phyloP scores from a whole-genome alignment of 2,329 filamentous ascomycete genomes.

The Zymoseptoria crescenta region DNA sequence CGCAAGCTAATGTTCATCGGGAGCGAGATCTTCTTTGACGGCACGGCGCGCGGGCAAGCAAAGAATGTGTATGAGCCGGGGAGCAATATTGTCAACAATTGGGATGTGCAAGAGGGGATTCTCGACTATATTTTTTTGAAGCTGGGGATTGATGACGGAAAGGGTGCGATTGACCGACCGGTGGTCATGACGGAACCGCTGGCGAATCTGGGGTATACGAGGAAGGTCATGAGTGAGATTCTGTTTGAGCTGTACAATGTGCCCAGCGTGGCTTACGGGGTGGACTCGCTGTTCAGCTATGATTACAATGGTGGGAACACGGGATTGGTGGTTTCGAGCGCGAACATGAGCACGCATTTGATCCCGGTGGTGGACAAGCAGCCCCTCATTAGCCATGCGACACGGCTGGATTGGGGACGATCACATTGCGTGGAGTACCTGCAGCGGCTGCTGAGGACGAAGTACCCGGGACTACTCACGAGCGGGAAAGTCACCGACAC shows the following conservation, averaged over 20 bases:
- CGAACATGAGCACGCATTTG: slow-evolving; percentile 87
- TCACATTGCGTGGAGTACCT: slow-evolving; percentile 86
- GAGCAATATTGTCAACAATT: slow-evolving; percentile 87
- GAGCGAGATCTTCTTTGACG: slow-evolving; percentile 87
- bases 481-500: slow-evolving; percentile 65
- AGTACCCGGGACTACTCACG: slow-evolving; percentile 76
- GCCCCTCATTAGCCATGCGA: slow-evolving; percentile 75
- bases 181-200: slow-evolving; percentile 94
- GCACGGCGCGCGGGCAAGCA: slow-evolving; percentile 82
- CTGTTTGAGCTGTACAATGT: slow-evolving; percentile 93
- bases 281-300: slow-evolving; percentile 96
- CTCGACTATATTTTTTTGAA: slow-evolving; percentile 94
- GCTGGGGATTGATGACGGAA: slow-evolving; percentile 70
- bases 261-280: slow-evolving; percentile 83
- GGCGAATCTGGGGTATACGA: slow-evolving; percentile 79
- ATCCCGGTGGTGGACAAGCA: slow-evolving; percentile 88
- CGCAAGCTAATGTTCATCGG: slow-evolving; percentile 91
- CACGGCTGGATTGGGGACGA: slow-evolving; percentile 89
- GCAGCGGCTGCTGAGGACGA: slow-evolving; percentile 77
- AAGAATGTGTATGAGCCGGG: slow-evolving; percentile 86
- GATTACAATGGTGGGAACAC: slow-evolving; percentile 81
- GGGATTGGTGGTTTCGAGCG: slow-evolving; percentile 83
- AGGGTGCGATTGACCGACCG: slow-evolving; percentile 71
- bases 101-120: slow-evolving; percentile 94
- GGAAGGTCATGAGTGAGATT: slow-evolving; percentile 83